Evolutionary conservation across 2,329 filamentous ascomycete genomes (phyloP).

Genomic region (Clarireedia hainanense): DNA sequence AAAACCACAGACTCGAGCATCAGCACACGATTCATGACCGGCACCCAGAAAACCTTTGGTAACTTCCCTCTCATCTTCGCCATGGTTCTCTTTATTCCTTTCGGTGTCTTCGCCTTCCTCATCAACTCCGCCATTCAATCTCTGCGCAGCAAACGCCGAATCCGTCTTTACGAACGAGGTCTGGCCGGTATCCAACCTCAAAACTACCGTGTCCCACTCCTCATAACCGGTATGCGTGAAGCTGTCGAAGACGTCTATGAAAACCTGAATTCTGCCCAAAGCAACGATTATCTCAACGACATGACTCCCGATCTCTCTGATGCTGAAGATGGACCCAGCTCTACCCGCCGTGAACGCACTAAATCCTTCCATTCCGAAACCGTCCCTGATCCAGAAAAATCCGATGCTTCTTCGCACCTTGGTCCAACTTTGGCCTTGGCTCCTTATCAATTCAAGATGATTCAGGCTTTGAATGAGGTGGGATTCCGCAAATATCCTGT

Average conservation of each 20-base stretch:
- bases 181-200: constrained; percentile 58
- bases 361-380: constrained; percentile 9
- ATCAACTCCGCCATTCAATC: constrained; percentile 72
- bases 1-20: constrained; percentile 25
- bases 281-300: constrained; percentile 61
- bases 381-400: constrained; percentile 14
- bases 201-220: constrained; percentile 67
- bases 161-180: constrained; percentile 66
- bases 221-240: constrained; percentile 66
- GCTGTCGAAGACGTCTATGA: constrained; percentile 57
- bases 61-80: constrained; percentile 57
- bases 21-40: constrained; percentile 20
- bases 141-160: constrained; percentile 64
- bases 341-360: constrained; percentile 11
- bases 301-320: constrained; percentile 40
- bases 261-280: constrained; percentile 28
- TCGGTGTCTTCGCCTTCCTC: constrained; percentile 65
- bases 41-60: constrained; percentile 27
- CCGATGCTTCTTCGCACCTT: constrained; percentile 14
- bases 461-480: constrained; percentile 63
- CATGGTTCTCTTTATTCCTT: constrained; percentile 62
- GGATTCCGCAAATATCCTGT: constrained; percentile 60
- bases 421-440: constrained; percentile 70
- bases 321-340: constrained; percentile 24
- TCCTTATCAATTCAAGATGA: constrained; percentile 76